Evolutionary conservation across 73 alveolate genomes (phyloP).

Genomic region (Durusdinium trenchii): DNA sequence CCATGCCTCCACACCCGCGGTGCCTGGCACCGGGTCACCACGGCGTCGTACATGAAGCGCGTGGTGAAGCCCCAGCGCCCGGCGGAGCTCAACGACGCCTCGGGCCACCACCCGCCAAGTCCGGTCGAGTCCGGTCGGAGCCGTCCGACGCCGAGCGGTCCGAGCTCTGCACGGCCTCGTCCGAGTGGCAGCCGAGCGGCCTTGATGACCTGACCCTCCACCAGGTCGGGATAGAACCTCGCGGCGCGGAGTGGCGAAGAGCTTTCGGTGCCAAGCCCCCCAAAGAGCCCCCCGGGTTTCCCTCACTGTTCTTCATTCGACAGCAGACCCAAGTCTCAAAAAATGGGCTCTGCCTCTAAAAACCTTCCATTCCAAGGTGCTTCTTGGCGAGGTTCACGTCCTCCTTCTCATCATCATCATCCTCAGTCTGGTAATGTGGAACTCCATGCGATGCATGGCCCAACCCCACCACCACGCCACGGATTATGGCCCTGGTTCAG

Average conservation of each 20-base stretch:
- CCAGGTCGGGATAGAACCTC: constrained; percentile 83
- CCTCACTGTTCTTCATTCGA: background rate
- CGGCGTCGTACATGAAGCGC: constrained; percentile 80
- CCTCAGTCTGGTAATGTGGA: background rate
- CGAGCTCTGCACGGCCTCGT: background rate
- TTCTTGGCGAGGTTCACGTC: constrained; percentile 75
- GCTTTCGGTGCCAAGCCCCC: background rate
- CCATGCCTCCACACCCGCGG: background rate
- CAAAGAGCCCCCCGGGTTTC: background rate
- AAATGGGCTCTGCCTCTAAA: background rate
- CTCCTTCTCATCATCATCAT: constrained; percentile 80
- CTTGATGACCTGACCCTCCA: constrained; percentile 75
- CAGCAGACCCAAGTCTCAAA: background rate
- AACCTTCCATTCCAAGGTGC: background rate
- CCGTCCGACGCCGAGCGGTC: too few species aligned
- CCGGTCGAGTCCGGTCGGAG: background rate
- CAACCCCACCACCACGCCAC: too few species aligned
- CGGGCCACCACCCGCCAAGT: background rate
- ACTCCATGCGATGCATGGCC: background rate
- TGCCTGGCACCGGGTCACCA: constrained; percentile 72
- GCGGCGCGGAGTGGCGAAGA: too few species aligned
- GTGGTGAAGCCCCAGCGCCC: constrained; percentile 94
- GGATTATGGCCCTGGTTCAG: too few species aligned
- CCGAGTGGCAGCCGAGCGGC: background rate
- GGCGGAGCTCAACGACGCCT: constrained; percentile 85